Conservation (phyloP, 2,329 filamentous ascomycete species). For the Teratosphaeria destructans region DNA sequence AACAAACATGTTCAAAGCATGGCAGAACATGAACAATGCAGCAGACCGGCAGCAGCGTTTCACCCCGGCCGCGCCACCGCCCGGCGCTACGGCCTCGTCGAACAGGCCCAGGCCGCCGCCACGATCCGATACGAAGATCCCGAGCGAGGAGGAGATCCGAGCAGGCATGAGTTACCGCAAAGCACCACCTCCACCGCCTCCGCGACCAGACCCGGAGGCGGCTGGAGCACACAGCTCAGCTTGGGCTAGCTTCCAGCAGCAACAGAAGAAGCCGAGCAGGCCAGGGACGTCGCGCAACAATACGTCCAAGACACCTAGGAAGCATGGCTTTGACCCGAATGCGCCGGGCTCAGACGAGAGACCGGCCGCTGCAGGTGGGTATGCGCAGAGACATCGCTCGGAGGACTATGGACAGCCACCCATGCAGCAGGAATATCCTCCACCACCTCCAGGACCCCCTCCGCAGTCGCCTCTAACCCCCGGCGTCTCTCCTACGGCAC, state of each 20-base stretch:
- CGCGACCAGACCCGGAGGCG: slow-evolving; percentile 14
- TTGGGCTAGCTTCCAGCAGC: slow-evolving; percentile 25
- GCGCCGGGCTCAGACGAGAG: slow-evolving; percentile 49
- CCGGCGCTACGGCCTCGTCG: slow-evolving; percentile 10
- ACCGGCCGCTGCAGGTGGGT: slow-evolving; percentile 32
- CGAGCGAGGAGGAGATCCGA: slow-evolving; percentile 27
- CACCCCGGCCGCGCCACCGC: slow-evolving; percentile 5
- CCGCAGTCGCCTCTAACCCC: slow-evolving; percentile 20
- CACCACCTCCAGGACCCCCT: slow-evolving; percentile 28
- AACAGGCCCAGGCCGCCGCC: slow-evolving; percentile 17
- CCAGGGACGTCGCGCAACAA: slow-evolving; percentile 28
- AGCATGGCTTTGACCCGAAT: slow-evolving; percentile 48
- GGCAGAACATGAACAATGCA: slow-evolving; percentile 39
- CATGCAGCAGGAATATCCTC: slow-evolving; percentile 14
- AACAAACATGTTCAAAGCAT: slow-evolving; percentile 37
- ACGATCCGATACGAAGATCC: slow-evolving; percentile 25
- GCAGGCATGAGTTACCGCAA: slow-evolving; percentile 25
- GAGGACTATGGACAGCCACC: slow-evolving; percentile 16
- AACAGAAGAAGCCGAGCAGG: slow-evolving; percentile 15
- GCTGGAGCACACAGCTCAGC: slow-evolving; percentile 14
- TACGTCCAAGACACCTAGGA: slow-evolving; percentile 36
- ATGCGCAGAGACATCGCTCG: slow-evolving; percentile 19
- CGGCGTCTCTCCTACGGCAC: slow-evolving; percentile 12
- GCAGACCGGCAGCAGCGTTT: slow-evolving; percentile 21
- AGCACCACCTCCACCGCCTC: slow-evolving; percentile 8